phyloP scores from a whole-genome alignment of 768 basidiomycete genomes.

The Sporobolomyces roseus region DNA sequence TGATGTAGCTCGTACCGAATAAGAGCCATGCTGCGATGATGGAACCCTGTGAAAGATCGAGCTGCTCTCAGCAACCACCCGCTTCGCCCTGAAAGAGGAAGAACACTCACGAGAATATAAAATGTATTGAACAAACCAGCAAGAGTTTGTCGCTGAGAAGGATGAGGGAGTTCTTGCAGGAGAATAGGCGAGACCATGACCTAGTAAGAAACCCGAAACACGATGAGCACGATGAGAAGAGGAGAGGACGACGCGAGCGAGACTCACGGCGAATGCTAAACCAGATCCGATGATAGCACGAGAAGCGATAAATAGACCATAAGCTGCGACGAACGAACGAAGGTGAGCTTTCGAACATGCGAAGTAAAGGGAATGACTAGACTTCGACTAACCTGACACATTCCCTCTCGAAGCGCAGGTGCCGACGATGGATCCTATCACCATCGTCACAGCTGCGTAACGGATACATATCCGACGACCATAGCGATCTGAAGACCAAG shows the following conservation, averaged over 20 bases:
- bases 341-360: background rate
- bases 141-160: constrained; percentile 25
- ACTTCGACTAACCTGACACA: background rate
- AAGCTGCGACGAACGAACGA: background rate
- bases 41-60: constrained; percentile 5
- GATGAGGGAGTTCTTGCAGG: constrained; percentile 31
- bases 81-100: background rate
- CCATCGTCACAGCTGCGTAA: constrained; percentile 27
- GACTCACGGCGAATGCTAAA: constrained; percentile 1
- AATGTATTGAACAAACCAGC: constrained; percentile 28
- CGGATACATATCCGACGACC: constrained; percentile 28
- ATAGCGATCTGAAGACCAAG: constrained; percentile 17
- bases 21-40: constrained; percentile 29
- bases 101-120: constrained; percentile 1
- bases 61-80: background rate
- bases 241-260: background rate
- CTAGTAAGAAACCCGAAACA: background rate
- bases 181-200: constrained; percentile 33
- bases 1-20: constrained; percentile 25
- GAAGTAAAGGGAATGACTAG: background rate
- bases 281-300: constrained; percentile 26
- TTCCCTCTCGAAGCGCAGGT: constrained; percentile 3
- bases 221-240: background rate
- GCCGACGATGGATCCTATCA: constrained; percentile 22
- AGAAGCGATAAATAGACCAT: constrained; percentile 20